Evolutionary conservation across 805 yeast species (phyloP).

Genomic region (Candida oleophila): DNA sequence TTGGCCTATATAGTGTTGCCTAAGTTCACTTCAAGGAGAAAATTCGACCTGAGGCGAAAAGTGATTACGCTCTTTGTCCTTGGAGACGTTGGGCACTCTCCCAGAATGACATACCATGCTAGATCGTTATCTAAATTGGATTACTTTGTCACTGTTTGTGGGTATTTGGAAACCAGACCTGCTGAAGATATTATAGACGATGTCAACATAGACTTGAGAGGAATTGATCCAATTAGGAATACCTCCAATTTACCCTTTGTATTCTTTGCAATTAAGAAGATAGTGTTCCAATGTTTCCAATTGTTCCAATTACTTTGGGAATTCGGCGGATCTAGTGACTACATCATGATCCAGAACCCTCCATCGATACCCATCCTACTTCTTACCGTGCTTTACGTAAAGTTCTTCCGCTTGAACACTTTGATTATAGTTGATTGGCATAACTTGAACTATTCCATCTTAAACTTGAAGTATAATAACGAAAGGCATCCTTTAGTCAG

Average conservation of each 20-base stretch:
- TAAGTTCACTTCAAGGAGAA: slow-evolving; percentile 21
- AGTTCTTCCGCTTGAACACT: slow-evolving; percentile 50
- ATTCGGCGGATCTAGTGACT: slow-evolving; percentile 58
- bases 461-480: slow-evolving; percentile 61
- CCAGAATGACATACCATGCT: slow-evolving; percentile 92
- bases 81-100: slow-evolving; percentile 94
- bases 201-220: slow-evolving; percentile 50
- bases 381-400: slow-evolving; percentile 54
- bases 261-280: slow-evolving; percentile 58
- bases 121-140: slow-evolving; percentile 67
- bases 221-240: slow-evolving; percentile 43
- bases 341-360: slow-evolving; percentile 82
- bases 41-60: slow-evolving; percentile 27
- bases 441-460: slow-evolving; percentile 81
- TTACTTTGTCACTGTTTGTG: slow-evolving; percentile 78
- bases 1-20: slow-evolving; percentile 43
- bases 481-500: slow-evolving; percentile 61
- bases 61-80: slow-evolving; percentile 77
- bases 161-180: slow-evolving; percentile 64
- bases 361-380: slow-evolving; percentile 85
- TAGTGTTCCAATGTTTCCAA: slow-evolving; percentile 50
- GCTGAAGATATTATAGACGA: slow-evolving; percentile 52
- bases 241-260: slow-evolving; percentile 47
- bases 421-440: slow-evolving; percentile 92
- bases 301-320: slow-evolving; percentile 49